Conservation (phyloP, 2,329 filamentous ascomycete genomes). For the Exophiala calicioides region DNA sequence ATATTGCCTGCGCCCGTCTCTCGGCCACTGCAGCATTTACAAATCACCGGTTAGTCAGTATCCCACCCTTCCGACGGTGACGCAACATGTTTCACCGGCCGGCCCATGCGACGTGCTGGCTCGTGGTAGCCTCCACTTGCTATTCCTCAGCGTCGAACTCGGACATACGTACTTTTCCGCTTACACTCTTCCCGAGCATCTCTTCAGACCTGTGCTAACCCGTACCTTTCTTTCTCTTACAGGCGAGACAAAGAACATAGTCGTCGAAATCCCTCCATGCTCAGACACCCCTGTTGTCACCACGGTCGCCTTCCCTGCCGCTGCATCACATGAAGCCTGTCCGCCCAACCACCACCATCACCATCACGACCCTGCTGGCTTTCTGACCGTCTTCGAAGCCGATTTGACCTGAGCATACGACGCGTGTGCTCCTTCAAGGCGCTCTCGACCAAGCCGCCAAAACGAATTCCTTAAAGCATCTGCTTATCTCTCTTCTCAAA, state of each 20-base stretch:
- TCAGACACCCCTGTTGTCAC: constrained; percentile 12
- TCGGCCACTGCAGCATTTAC: constrained; percentile 5
- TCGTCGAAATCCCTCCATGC: constrained; percentile 10
- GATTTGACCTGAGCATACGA: constrained; percentile 25
- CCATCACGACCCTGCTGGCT: constrained; percentile 7
- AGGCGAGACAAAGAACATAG: constrained; percentile 19
- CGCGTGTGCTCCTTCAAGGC: constrained; percentile 24
- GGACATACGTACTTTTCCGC: constrained; percentile 7
- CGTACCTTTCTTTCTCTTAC: constrained; percentile 2
- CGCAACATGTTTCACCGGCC: constrained; percentile 27
- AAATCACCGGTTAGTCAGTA: constrained; percentile 23
- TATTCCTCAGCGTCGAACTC: no score
- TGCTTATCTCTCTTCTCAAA: constrained; percentile 38
- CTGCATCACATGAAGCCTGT: constrained; percentile 6
- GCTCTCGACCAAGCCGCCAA: constrained; percentile 29
- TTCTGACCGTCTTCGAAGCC: neutral
- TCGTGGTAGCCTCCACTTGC: constrained; percentile 6
- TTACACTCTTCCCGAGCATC: constrained; percentile 1
- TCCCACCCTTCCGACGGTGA: constrained; percentile 21
- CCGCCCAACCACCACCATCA: constrained; percentile 7
- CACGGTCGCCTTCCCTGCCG: constrained; percentile 7
- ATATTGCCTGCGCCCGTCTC: neutral
- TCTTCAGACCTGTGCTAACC: constrained; percentile 11
- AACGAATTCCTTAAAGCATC: constrained; percentile 36
- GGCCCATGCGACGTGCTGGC: constrained; percentile 21